Evolutionary conservation across 768 basidiomycete genomes (phyloP).

Genomic region (Tephrocybe sp.): DNA sequence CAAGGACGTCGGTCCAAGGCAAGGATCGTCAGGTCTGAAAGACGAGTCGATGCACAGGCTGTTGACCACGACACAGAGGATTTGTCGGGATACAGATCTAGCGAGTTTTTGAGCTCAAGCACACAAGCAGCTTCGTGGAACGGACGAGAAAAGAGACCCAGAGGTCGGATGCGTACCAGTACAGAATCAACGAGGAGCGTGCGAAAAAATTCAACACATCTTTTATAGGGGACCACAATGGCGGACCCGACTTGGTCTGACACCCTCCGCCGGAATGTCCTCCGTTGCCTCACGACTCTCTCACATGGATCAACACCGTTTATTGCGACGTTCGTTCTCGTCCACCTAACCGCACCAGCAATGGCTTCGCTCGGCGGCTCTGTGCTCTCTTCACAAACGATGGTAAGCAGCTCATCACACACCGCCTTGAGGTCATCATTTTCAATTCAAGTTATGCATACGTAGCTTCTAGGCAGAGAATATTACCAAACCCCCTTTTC

Average conservation of each 20-base stretch:
- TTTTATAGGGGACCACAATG: not conserved
- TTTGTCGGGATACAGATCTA: too few species aligned
- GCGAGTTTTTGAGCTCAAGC: too few species aligned
- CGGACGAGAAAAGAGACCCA: too few species aligned
- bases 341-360: conserved; percentile 79
- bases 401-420: conserved; percentile 49
- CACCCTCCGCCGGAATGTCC: conserved; percentile 17
- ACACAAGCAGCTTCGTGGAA: too few species aligned
- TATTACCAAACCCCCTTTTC: conserved; percentile 78
- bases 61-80: too few species aligned
- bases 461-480: conserved; percentile 84
- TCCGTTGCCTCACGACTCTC: conserved; percentile 46
- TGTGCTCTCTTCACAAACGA: conserved; percentile 62
- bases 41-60: too few species aligned
- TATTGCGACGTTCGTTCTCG: conserved; percentile 69
- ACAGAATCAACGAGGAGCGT: too few species aligned
- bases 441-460: not conserved
- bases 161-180: too few species aligned
- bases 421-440: not conserved
- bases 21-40: too few species aligned
- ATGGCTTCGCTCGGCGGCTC: conserved; percentile 74
- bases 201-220: too few species aligned
- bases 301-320: conserved; percentile 76
- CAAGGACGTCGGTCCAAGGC: too few species aligned
- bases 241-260: not conserved